Percentiles rank a stretch among this genome's conserved stretches.
phyloP scores from a whole-genome alignment of 257 asterid species.

The Anisodus tanguticus region DNA sequence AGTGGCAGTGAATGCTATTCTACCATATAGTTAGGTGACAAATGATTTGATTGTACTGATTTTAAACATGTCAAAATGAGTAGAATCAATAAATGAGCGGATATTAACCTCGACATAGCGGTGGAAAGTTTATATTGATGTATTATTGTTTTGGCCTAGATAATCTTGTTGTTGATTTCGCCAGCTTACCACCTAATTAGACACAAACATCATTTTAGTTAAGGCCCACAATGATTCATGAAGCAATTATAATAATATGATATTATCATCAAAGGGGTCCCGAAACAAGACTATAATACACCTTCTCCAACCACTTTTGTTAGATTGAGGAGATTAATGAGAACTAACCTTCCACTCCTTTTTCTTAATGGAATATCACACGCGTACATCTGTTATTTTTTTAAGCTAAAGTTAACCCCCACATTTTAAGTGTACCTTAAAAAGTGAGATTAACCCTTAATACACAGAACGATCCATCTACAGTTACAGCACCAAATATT shows the following conservation, averaged over 20 bases:
- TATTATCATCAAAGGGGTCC: constrained; percentile 19
- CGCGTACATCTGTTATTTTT: not conserved
- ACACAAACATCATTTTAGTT: not conserved
- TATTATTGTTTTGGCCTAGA: not conserved
- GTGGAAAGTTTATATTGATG: not conserved
- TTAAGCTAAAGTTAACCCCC: not conserved
- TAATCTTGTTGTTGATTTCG: not conserved
- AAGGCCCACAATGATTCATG: constrained; percentile 16
- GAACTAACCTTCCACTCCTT: not conserved
- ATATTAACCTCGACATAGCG: not conserved
- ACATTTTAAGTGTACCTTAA: not conserved
- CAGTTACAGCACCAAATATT: not conserved
- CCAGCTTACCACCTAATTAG: constrained; percentile 25
- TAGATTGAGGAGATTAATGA: constrained; percentile 10
- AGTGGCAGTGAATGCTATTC: not conserved
- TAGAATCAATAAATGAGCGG: not conserved
- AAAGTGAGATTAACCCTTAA: not conserved
- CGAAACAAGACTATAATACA: not conserved
- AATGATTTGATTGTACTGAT: too few species aligned
- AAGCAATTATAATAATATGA: not conserved
- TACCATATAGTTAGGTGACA: too few species aligned
- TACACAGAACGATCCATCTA: not conserved
- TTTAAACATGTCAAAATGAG: not conserved
- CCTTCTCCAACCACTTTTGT: constrained; percentile 21
- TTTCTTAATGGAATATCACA: constrained; percentile 13